Percentiles rank a stretch among this genome's conserved stretches.
Conservation (phyloP, 1,139 yeast species). For the Debaryomyces singareniensis region DNA sequence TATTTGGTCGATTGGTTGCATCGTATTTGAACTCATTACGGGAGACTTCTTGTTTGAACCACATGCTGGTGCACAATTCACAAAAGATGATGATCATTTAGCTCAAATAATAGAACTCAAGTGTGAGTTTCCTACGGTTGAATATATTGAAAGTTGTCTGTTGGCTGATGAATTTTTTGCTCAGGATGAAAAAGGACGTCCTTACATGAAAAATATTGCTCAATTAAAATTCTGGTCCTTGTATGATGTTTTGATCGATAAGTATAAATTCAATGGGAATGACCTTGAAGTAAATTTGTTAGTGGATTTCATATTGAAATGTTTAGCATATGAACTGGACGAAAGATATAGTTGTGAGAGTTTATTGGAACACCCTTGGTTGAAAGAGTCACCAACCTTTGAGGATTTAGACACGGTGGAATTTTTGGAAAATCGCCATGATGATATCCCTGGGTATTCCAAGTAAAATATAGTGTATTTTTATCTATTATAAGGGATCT, state of each 20-base stretch:
- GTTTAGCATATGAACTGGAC: constrained; percentile 29
- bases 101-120: constrained; percentile 72
- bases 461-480: constrained; percentile 1
- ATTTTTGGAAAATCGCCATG: constrained; percentile 11
- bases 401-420: constrained; percentile 4
- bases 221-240: constrained; percentile 67
- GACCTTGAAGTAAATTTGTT: constrained; percentile 25
- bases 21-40: constrained; percentile 72
- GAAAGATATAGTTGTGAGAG: constrained; percentile 34
- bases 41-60: constrained; percentile 87
- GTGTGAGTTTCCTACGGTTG: constrained; percentile 49
- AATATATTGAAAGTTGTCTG: constrained; percentile 45
- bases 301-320: constrained; percentile 33
- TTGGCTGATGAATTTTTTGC: constrained; percentile 49
- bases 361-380: constrained; percentile 38
- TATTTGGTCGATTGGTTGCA: constrained; percentile 79
- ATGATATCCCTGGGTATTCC: constrained; percentile 25
- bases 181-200: constrained; percentile 26
- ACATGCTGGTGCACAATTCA: constrained; percentile 52
- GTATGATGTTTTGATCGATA: constrained; percentile 59
- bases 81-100: constrained; percentile 78
- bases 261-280: constrained; percentile 30
- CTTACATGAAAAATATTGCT: constrained; percentile 49
- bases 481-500: too few relatives aligned
- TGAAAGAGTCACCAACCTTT: constrained; percentile 19